These are phyloP conservation scores for Lecanoromycetidae sp. DNA, from an alignment of 2,329 filamentous ascomycete genomes.

Conservation along the genomic window DNA sequence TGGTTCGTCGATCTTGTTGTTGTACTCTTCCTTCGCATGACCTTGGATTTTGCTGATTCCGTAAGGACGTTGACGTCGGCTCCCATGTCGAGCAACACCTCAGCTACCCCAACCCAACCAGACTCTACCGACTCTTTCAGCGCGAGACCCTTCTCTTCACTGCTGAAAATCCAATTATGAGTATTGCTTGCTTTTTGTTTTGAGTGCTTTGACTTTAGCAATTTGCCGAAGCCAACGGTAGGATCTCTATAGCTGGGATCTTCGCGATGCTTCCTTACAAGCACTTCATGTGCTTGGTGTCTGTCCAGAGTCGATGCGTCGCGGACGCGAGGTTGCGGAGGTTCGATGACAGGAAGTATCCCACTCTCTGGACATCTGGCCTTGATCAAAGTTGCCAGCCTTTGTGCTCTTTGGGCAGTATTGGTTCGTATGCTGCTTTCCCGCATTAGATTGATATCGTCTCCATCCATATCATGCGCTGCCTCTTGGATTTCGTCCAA, in stretches of 20 bases:
- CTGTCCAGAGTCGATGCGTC: background rate
- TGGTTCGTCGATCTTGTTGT: background rate
- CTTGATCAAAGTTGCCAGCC: constrained; percentile 7
- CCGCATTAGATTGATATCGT: background rate
- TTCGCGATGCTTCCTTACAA: background rate
- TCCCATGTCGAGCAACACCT: constrained; percentile 9
- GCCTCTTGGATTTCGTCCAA: background rate
- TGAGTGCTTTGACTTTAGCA: constrained; percentile 5
- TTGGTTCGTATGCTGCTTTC: constrained; percentile 4
- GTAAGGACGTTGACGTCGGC: constrained; percentile 6
- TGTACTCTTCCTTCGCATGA: background rate
- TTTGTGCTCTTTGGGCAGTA: constrained; percentile 7
- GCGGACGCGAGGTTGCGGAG: background rate
- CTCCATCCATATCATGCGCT: background rate
- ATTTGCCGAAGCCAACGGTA: background rate
- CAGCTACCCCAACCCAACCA: constrained; percentile 7
- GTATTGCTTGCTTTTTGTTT: constrained; percentile 8
- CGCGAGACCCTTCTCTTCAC: constrained; percentile 3
- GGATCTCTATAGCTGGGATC: constrained; percentile 1
- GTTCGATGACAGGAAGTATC: background rate
- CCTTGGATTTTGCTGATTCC: constrained; percentile 1
- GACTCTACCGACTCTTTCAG: constrained; percentile 6
- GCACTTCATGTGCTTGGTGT: constrained; percentile 1
- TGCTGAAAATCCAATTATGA: constrained; percentile 7
- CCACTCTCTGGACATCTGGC: background rate